Percentiles rank a stretch among this genome's conserved stretches.
Conservation (phyloP, 2,329 filamentous ascomycete species). For the Ophioceras dolichostomum region DNA sequence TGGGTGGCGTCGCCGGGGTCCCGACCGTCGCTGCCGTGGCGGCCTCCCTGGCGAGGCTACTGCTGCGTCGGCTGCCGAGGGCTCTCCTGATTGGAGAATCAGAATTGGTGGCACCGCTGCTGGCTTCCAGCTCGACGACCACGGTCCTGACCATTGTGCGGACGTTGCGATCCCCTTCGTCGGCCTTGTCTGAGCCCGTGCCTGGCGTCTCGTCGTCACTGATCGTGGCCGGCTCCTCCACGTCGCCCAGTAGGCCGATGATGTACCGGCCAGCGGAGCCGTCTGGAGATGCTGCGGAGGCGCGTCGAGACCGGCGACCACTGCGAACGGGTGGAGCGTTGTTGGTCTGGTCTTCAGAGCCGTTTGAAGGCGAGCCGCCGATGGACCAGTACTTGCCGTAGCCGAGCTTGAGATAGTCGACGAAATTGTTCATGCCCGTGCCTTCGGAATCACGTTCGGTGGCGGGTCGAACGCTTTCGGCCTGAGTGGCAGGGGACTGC, state of each 20-base stretch:
- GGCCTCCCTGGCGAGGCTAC: too few species aligned
- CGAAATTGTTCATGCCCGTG: conserved; percentile 38
- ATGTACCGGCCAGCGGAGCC: not conserved
- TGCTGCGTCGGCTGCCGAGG: conserved; percentile 27
- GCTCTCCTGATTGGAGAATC: conserved; percentile 33
- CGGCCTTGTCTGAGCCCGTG: conserved; percentile 14
- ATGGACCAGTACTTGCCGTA: conserved; percentile 57
- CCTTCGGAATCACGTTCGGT: conserved; percentile 13
- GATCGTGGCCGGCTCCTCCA: conserved; percentile 30
- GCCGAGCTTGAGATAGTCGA: conserved; percentile 53
- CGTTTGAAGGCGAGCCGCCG: too few species aligned
- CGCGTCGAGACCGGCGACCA: too few species aligned
- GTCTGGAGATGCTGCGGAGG: too few species aligned
- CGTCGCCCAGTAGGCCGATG: conserved; percentile 55
- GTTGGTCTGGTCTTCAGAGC: too few species aligned
- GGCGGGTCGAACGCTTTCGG: conserved; percentile 2
- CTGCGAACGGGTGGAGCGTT: too few species aligned
- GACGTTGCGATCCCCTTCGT: conserved; percentile 19
- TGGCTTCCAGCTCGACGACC: conserved; percentile 55
- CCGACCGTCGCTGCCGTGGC: conserved; percentile 17
- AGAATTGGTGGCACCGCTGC: conserved; percentile 22
- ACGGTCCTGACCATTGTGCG: conserved; percentile 49
- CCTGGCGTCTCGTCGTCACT: conserved; percentile 18
- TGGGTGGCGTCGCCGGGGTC: conserved; percentile 10
- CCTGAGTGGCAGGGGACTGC: conserved; percentile 3